Percentiles rank a stretch among this genome's conserved stretches.
Conservation (phyloP, 2,329 filamentous ascomycete species). For the Pyrenophora teres region DNA sequence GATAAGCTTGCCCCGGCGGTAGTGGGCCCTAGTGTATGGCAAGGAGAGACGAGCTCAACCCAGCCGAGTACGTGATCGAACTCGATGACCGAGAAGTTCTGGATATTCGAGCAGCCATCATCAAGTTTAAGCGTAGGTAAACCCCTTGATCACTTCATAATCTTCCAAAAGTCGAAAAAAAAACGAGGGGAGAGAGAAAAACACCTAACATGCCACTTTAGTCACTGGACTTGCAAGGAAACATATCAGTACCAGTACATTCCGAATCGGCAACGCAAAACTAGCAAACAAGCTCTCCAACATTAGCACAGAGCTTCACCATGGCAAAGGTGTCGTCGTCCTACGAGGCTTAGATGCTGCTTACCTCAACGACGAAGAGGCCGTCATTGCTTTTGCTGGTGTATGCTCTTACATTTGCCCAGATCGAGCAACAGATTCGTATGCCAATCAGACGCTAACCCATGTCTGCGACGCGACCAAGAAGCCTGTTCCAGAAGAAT, state of each 20-base stretch:
- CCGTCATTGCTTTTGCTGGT: constrained; percentile 44
- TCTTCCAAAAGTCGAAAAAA: no score
- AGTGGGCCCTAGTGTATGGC: constrained; percentile 43
- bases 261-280: constrained; percentile 29
- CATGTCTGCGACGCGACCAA: constrained; percentile 46
- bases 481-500: constrained; percentile 37
- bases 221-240: constrained; percentile 26
- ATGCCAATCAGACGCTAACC: constrained; percentile 46
- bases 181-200: neutral
- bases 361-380: constrained; percentile 45
- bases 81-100: constrained; percentile 33
- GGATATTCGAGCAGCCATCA: constrained; percentile 39
- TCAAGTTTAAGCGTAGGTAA: constrained; percentile 39
- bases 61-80: constrained; percentile 34
- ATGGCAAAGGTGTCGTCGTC: constrained; percentile 37
- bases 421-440: constrained; percentile 43
- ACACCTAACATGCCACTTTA: constrained; percentile 1
- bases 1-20: constrained; percentile 38
- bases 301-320: constrained; percentile 38
- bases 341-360: constrained; percentile 40
- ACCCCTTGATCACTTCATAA: neutral
- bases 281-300: constrained; percentile 31
- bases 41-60: constrained; percentile 33
- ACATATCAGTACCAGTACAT: constrained; percentile 30
- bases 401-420: constrained; percentile 39